These are phyloP conservation scores for Candida easanensis DNA, from an alignment of 805 yeast genomes.

Conservation along the genomic window DNA sequence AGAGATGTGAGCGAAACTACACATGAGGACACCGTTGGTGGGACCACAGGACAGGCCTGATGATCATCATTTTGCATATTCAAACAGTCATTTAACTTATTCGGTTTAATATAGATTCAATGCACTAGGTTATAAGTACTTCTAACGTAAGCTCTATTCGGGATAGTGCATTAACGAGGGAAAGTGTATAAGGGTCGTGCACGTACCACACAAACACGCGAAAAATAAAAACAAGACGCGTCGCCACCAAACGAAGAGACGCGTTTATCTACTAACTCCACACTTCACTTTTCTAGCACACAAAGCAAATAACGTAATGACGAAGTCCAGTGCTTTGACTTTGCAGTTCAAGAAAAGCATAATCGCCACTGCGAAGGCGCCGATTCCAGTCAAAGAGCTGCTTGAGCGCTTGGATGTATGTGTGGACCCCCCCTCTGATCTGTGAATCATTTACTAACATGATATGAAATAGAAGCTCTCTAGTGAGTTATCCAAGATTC, in stretches of 20 bases:
- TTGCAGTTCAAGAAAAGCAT: constrained; percentile 44
- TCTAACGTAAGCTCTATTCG: too few species aligned
- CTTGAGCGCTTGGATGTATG: constrained; percentile 49
- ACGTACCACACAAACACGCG: constrained; percentile 1
- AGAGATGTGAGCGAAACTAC: not conserved
- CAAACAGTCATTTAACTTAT: too few species aligned
- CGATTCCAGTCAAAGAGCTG: constrained; percentile 62
- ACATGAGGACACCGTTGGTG: not conserved
- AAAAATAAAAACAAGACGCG: constrained; percentile 5
- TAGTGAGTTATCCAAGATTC: constrained; percentile 59
- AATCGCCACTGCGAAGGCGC: constrained; percentile 52
- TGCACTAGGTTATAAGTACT: too few species aligned
- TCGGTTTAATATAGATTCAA: too few species aligned
- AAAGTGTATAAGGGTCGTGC: too few species aligned
- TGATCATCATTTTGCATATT: too few species aligned
- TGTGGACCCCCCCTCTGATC: not conserved
- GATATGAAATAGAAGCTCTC: constrained; percentile 39
- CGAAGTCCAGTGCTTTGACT: constrained; percentile 19
- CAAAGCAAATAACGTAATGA: constrained; percentile 7
- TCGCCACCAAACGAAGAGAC: constrained; percentile 1
- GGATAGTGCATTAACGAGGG: too few species aligned
- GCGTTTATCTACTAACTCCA: not conserved
- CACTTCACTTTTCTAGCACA: not conserved
- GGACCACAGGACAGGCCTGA: too few species aligned
- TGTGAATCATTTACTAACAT: constrained; percentile 10